Percentiles rank a stretch among this genome's conserved stretches.
Evolutionary conservation across 768 basidiomycete genomes (phyloP).

Genomic region (Pholiota conissans): DNA sequence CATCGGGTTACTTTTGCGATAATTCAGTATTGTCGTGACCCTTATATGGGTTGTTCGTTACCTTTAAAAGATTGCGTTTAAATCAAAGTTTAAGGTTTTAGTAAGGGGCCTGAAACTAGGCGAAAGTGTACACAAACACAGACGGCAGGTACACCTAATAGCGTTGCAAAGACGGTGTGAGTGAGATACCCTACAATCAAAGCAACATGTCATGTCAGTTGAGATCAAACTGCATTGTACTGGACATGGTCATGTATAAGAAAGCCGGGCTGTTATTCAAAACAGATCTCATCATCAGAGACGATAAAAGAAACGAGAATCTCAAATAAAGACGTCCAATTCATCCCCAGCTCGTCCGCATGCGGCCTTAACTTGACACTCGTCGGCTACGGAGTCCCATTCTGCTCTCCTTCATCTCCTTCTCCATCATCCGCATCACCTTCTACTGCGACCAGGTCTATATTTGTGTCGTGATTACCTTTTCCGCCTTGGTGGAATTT

Average conservation of each 20-base stretch:
- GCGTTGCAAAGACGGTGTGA: not conserved
- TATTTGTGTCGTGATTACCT: slow-evolving; percentile 20
- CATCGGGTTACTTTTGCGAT: not conserved
- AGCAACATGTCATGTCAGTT: slow-evolving; percentile 10
- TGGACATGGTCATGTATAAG: slow-evolving; percentile 2
- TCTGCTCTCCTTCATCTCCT: slow-evolving; percentile 7
- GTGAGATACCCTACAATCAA: not conserved
- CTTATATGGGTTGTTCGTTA: slow-evolving; percentile 16
- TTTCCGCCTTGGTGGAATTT: slow-evolving; percentile 67
- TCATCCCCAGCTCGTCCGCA: not conserved
- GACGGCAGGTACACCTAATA: not conserved
- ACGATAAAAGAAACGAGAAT: not conserved
- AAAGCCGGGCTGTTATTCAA: not conserved
- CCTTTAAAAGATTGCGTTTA: slow-evolving; percentile 10
- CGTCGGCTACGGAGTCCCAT: not conserved
- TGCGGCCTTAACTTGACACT: not conserved
- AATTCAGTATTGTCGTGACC: not conserved
- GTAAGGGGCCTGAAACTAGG: not conserved
- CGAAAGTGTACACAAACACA: not conserved
- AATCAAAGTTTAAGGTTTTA: not conserved
- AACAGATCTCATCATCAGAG: slow-evolving; percentile 2
- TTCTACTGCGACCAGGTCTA: slow-evolving; percentile 20
- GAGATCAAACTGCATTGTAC: slow-evolving; percentile 1
- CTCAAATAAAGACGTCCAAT: not conserved
- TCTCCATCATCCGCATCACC: slow-evolving; percentile 11